Conservation (phyloP, 176 grass and related monocot genomes). For the Poa pratensis region DNA sequence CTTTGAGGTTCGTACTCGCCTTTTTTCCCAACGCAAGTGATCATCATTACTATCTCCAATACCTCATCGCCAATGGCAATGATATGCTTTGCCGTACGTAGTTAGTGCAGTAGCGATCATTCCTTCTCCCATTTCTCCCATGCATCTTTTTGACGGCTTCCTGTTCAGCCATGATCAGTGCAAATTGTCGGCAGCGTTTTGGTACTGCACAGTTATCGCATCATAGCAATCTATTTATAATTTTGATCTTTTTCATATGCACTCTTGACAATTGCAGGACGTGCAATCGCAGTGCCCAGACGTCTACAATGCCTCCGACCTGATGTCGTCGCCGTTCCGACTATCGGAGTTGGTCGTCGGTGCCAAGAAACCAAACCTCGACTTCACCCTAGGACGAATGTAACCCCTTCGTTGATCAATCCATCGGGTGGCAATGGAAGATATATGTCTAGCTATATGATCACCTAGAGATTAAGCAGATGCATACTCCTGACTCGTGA, state of each 20-base stretch:
- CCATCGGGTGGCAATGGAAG: neutral
- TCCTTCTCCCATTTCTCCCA: conserved; percentile 26
- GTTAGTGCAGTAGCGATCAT: conserved; percentile 58
- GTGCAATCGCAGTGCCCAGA: conserved; percentile 52
- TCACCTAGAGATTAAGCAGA: conserved; percentile 22
- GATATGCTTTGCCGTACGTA: conserved; percentile 39
- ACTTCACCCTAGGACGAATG: conserved; percentile 82
- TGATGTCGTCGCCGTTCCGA: conserved; percentile 57
- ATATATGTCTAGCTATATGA: conserved; percentile 13
- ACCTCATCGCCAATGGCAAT: conserved; percentile 44
- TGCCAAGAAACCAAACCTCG: conserved; percentile 72
- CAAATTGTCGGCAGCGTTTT: conserved; percentile 48
- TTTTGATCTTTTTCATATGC: neutral
- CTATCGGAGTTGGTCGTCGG: conserved; percentile 28
- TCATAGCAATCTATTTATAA: neutral
- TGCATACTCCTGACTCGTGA: conserved; percentile 2
- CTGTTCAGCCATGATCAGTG: conserved; percentile 35
- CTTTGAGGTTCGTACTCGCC: conserved; percentile 64
- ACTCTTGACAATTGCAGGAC: conserved; percentile 52
- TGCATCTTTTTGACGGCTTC: conserved; percentile 39
- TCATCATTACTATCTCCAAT: conserved; percentile 66
- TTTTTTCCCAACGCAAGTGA: conserved; percentile 25
- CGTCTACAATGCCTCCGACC: conserved; percentile 30
- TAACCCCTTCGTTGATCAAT: neutral
- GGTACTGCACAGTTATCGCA: conserved; percentile 22